These are phyloP conservation scores for Coemansia sp. DNA, from an alignment of 192 early-diverging fungal genomes.

Conservation along the genomic window DNA sequence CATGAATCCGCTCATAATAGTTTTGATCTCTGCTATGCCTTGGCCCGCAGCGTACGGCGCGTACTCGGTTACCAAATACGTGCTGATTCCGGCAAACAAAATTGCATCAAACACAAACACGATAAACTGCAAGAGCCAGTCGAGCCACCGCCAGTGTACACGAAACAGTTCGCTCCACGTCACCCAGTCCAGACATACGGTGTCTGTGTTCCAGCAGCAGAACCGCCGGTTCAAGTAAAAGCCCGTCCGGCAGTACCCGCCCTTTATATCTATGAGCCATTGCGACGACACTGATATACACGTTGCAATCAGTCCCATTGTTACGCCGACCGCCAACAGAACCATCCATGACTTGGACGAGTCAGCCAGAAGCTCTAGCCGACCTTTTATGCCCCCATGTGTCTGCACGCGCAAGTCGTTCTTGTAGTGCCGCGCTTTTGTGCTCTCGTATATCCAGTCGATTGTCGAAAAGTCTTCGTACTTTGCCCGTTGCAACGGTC, in stretches of 20 bases:
- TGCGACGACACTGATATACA: constrained; percentile 52
- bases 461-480: constrained; percentile 56
- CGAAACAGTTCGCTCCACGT: constrained; percentile 58
- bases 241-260: constrained; percentile 77
- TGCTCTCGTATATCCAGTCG: constrained; percentile 57
- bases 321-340: constrained; percentile 38
- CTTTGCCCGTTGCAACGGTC: constrained; percentile 48
- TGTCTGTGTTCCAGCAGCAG: constrained; percentile 78
- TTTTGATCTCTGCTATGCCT: constrained; percentile 83
- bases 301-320: constrained; percentile 48
- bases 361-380: constrained; percentile 19
- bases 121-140: constrained; percentile 48
- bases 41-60: constrained; percentile 80
- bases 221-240: constrained; percentile 79
- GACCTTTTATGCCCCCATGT: constrained; percentile 13
- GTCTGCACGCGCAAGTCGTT: constrained; percentile 25
- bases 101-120: constrained; percentile 38
- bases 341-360: constrained; percentile 44
- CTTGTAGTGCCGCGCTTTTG: constrained; percentile 35
- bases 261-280: constrained; percentile 83
- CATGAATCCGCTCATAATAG: constrained; percentile 73
- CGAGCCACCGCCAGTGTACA: constrained; percentile 40
- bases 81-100: constrained; percentile 71
- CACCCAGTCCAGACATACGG: constrained; percentile 60
- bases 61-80: constrained; percentile 72